phyloP scores from a whole-genome alignment of 345 rosid species.

The Anastatica hierochuntica region DNA sequence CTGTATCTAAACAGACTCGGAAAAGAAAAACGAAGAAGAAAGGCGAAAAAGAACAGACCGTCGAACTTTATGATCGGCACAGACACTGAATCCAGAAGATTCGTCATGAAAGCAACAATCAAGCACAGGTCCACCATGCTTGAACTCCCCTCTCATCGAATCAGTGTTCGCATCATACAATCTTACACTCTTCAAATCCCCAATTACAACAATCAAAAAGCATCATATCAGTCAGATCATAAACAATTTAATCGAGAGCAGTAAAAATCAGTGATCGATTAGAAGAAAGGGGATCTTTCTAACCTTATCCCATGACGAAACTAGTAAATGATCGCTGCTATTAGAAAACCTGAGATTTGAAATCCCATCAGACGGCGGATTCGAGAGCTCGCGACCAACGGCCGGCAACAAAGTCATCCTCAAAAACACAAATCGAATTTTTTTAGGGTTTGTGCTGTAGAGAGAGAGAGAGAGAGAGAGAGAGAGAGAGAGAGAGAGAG shows the following conservation, averaged over 20 bases:
- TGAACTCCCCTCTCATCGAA: slow-evolving; percentile 71
- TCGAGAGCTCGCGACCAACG: slow-evolving; percentile 71
- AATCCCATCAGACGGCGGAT: slow-evolving; percentile 89
- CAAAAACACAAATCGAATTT: too few relatives aligned
- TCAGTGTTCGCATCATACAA: slow-evolving; percentile 78
- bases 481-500: too few relatives aligned
- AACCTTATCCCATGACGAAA: slow-evolving; percentile 99
- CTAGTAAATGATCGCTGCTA: slow-evolving; percentile 90
- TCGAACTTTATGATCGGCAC: slow-evolving; percentile 69
- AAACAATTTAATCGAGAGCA: too few relatives aligned
- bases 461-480: too few relatives aligned
- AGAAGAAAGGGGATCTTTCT: not conserved
- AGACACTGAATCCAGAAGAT: slow-evolving; percentile 89
- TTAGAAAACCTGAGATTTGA: slow-evolving; percentile 94
- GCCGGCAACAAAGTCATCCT: slow-evolving; percentile 40
- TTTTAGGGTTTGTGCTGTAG: too few relatives aligned
- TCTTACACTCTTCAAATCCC: slow-evolving; percentile 45
- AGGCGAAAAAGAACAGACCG: slow-evolving; percentile 35
- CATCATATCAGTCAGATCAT: not conserved
- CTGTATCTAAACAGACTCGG: too few relatives aligned
- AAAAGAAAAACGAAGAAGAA: too few relatives aligned
- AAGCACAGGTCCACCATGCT: slow-evolving; percentile 87
- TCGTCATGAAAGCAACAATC: slow-evolving; percentile 99
- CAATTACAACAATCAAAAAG: too few relatives aligned
- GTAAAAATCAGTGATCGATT: too few relatives aligned